phyloP scores from a whole-genome alignment of 306 rosid species.

The Rubus idaeus region DNA sequence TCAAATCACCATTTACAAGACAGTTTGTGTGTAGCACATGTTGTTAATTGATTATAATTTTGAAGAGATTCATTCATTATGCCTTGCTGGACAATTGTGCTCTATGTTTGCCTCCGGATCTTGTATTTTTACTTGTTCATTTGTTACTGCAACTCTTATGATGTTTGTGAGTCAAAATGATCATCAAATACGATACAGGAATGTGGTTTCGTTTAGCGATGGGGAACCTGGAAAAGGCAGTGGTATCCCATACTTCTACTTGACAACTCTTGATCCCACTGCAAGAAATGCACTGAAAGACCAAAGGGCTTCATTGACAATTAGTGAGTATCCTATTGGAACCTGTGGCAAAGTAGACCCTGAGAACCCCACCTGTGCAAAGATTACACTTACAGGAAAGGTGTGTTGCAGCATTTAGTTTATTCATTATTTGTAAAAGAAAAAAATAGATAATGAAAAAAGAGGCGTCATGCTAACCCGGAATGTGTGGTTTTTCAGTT shows the following conservation, averaged over 20 bases:
- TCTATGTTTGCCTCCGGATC: not conserved
- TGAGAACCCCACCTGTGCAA: conserved; percentile 84
- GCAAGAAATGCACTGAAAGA: conserved; percentile 65
- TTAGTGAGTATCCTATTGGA: conserved; percentile 81
- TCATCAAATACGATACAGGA: conserved; percentile 42
- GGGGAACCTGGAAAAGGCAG: conserved; percentile 63
- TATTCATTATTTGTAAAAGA: not conserved
- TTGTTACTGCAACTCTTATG: not conserved
- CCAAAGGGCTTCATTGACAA: conserved; percentile 70
- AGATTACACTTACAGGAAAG: conserved; percentile 82
- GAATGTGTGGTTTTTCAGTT: conserved; percentile 49
- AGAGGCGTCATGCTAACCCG: not conserved
- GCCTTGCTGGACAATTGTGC: not conserved
- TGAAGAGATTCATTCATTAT: not conserved
- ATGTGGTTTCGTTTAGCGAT: conserved; percentile 89
- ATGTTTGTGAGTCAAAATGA: not conserved
- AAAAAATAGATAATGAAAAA: not conserved
- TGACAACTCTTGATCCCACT: conserved; percentile 87
- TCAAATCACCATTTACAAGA: not conserved
- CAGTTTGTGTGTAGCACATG: not conserved
- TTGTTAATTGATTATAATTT: not conserved
- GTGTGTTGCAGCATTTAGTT: conserved; percentile 35
- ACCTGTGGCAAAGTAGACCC: conserved; percentile 85
- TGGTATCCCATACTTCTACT: conserved; percentile 88
- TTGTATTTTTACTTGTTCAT: not conserved